Conservation (phyloP, 73 alveolate species). For the Paramecium biaurelia region DNA sequence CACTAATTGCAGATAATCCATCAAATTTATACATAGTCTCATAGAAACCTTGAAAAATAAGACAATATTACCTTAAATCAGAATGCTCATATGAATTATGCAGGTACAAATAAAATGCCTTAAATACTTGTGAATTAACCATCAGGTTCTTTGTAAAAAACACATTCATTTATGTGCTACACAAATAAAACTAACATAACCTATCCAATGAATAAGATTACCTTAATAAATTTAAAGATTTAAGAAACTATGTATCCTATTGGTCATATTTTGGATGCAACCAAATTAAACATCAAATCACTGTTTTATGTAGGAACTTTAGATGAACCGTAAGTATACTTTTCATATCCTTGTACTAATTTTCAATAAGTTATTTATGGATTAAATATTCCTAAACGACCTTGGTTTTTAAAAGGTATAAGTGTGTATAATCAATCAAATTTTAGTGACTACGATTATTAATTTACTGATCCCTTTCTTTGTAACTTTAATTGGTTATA, state of each 20-base stretch:
- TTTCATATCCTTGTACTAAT: constrained; percentile 2
- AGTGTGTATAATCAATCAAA: not conserved
- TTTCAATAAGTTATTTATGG: not conserved
- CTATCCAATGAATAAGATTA: not conserved
- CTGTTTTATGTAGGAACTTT: not conserved
- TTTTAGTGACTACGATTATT: not conserved
- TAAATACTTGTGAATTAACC: not conserved
- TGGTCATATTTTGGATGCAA: constrained; percentile 2
- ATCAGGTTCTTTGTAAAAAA: not conserved
- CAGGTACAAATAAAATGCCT: constrained; percentile 27
- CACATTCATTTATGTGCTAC: constrained; percentile 41
- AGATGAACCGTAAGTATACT: not conserved
- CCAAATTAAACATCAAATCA: not conserved
- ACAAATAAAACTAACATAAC: not conserved
- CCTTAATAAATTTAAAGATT: not conserved
- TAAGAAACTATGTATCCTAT: constrained; percentile 38
- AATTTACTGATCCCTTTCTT: constrained; percentile 34
- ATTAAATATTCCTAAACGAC: not conserved
- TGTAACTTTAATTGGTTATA: not conserved
- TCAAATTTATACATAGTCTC: not conserved
- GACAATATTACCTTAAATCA: not conserved
- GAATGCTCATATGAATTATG: constrained; percentile 27
- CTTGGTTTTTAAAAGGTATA: constrained; percentile 28
- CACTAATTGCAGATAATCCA: not conserved
- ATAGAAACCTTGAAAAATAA: not conserved